Conservation (phyloP, 352 stramenopile genomes). For the Phytophthora palmivora region DNA sequence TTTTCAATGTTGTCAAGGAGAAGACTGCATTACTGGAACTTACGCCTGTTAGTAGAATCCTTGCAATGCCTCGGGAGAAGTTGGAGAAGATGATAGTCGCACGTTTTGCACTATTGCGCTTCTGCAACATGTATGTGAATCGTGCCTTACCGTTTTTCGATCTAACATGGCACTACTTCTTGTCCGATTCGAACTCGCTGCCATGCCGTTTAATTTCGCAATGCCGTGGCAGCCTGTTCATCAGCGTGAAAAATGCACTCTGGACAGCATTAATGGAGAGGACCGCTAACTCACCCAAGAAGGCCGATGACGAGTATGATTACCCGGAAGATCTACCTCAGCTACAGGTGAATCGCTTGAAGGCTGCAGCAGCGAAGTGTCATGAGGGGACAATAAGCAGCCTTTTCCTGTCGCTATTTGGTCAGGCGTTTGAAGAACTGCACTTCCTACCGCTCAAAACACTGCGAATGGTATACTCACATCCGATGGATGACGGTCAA, state of each 20-base stretch:
- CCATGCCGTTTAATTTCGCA: conserved; percentile 60
- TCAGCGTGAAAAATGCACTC: conserved; percentile 80
- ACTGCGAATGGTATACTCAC: conserved; percentile 90
- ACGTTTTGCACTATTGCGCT: conserved; percentile 72
- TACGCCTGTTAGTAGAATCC: conserved; percentile 11
- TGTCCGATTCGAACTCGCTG: conserved; percentile 22
- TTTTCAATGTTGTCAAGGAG: conserved; percentile 45
- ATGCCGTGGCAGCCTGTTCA: conserved; percentile 78
- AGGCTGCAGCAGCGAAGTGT: conserved; percentile 80
- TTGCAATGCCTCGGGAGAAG: conserved; percentile 17
- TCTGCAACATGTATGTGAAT: conserved; percentile 77
- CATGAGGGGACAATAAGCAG: conserved; percentile 70
- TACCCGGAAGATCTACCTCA: conserved; percentile 91
- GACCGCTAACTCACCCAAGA: conserved; percentile 79
- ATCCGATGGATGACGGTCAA: conserved; percentile 93
- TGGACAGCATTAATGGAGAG: conserved; percentile 76
- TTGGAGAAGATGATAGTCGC: conserved; percentile 46
- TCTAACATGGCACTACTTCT: conserved; percentile 81
- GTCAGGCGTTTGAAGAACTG: conserved; percentile 86
- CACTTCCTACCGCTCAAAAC: conserved; percentile 81
- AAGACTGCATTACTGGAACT: conserved; percentile 25
- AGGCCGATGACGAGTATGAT: conserved; percentile 92
- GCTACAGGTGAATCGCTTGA: conserved; percentile 86
- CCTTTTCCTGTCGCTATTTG: conserved; percentile 82
- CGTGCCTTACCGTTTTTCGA: conserved; percentile 81